Evolutionary conservation across 306 rosid species (phyloP), one percentile per base, ranked within the genome.

Genomic region (Astragalus glycyphyllos): DNA sequence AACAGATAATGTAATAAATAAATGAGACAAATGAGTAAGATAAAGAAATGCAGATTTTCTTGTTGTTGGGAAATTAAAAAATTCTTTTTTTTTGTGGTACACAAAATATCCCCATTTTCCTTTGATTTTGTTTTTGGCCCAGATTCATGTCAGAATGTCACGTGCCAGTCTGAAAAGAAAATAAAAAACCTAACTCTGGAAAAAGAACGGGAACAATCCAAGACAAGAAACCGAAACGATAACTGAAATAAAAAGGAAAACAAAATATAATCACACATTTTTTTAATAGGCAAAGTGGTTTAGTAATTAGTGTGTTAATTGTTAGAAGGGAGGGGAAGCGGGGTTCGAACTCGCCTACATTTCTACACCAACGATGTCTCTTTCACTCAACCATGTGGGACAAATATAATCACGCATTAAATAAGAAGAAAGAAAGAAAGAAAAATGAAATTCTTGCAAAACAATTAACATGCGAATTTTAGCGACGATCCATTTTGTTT

Each of bases 111-210:
- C 6, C 38, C 6, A 13, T 55, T 65, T 55, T 45, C 12, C 13
- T 41, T 16, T 29, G 0, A 13, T 31, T 46, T 29, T 13, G 7
- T 48, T 77, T 8, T 37, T 51, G 74, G 77, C 26, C 15, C 11
- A 75, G 5, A 40, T 4, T 12, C 0, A 66, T 58, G 49, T 68
- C 69, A 57, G n/a, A 56, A 47, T 40, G 41, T 73, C 75, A 79
- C 75, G 66, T 79, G 71, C 58, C 31, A 26, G 31, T 26, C 53
- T 11, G 35, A 20, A 47, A 14, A 58, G 31, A 0, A 45, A 45
- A 47, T 51, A 77, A 58, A 58, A 71, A 11, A 20, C 3, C 42
- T 42, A 20, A 4, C 31, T 17, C 8, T 38, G 49, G 45, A n/a
- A 37, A 45, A 3, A 5, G 14, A 46, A 58, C 4, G 34, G 13